Conservation (phyloP, 2,329 filamentous ascomycete species). For the Neopestalotiopsis sp. region DNA sequence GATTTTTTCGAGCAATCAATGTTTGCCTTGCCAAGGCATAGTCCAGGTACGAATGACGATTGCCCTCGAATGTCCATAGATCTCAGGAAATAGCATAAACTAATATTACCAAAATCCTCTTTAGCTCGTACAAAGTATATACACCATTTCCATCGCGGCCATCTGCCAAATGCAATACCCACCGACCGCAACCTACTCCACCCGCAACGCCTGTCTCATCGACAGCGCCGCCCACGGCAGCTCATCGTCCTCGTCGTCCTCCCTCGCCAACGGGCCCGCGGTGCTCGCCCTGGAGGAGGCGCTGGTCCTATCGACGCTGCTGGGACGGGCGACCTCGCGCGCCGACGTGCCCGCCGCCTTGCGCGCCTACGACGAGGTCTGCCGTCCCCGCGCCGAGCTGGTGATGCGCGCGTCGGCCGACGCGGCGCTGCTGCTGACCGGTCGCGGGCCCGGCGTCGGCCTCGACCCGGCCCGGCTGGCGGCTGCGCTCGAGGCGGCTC, state of each 20-base stretch:
- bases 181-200: slow-evolving; percentile 28
- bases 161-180: slow-evolving; percentile 32
- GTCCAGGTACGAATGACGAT: slow-evolving; percentile 30
- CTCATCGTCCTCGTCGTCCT: slow-evolving; percentile 26
- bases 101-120: neutral
- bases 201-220: slow-evolving; percentile 30
- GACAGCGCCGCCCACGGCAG: slow-evolving; percentile 32
- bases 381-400: slow-evolving; percentile 34
- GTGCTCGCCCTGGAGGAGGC: slow-evolving; percentile 33
- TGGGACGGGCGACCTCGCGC: slow-evolving; percentile 29
- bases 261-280: slow-evolving; percentile 15
- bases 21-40: slow-evolving; percentile 33
- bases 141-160: slow-evolving; percentile 37
- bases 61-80: neutral
- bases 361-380: slow-evolving; percentile 34
- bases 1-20: slow-evolving; percentile 29
- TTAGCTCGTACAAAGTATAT: slow-evolving; percentile 36
- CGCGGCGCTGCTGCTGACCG: slow-evolving; percentile 27
- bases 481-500: slow-evolving; percentile 25
- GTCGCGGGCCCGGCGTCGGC: slow-evolving; percentile 28
- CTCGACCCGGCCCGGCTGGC: slow-evolving; percentile 25
- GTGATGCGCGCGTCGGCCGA: slow-evolving; percentile 26
- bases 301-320: slow-evolving; percentile 31
- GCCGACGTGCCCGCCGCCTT: slow-evolving; percentile 31
- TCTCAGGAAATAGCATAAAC: neutral